These are phyloP conservation scores for Lolium multiflorum DNA, from an alignment of 176 grass and related monocot species.

Conservation along the genomic window DNA sequence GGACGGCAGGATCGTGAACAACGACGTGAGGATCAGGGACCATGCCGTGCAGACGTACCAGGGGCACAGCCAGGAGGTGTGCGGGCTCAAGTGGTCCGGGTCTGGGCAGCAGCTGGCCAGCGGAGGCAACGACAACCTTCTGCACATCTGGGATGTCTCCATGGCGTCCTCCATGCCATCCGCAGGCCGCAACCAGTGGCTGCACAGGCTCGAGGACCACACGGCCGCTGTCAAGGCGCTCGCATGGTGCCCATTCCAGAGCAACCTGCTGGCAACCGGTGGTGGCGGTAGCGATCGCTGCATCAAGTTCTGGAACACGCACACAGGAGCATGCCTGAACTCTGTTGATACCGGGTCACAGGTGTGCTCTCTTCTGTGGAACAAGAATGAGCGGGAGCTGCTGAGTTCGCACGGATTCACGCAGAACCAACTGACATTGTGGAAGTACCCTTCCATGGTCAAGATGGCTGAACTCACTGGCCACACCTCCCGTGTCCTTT, in stretches of 20 bases:
- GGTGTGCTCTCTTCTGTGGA: conserved; percentile 62
- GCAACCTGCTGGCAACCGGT: conserved; percentile 63
- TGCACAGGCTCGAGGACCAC: conserved; percentile 68
- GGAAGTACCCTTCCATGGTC: conserved; percentile 66
- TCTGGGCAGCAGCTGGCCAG: conserved; percentile 71
- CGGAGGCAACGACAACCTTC: conserved; percentile 72
- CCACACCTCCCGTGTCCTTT: conserved; percentile 65
- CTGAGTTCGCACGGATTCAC: conserved; percentile 62
- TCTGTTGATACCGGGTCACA: conserved; percentile 62
- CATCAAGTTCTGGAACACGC: conserved; percentile 76
- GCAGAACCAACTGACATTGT: conserved; percentile 58
- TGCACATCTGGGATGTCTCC: conserved; percentile 67
- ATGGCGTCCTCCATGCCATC: conserved; percentile 58
- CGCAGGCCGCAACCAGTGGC: conserved; percentile 66
- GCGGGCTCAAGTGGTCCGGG: conserved; percentile 69
- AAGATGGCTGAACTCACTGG: conserved; percentile 72
- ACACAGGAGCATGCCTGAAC: conserved; percentile 63
- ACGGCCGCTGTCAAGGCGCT: conserved; percentile 72
- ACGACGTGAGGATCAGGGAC: conserved; percentile 63
- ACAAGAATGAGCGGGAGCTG: conserved; percentile 63
- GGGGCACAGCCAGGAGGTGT: conserved; percentile 73
- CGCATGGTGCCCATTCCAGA: conserved; percentile 78
- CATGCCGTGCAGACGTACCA: conserved; percentile 66
- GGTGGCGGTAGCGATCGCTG: conserved; percentile 63
- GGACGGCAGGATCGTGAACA: conserved; percentile 73